A percentile compares a stretch with the other conserved stretches of the same genome.
phyloP scores from a whole-genome alignment of 768 basidiomycete species.

The Piloderma croceum region DNA sequence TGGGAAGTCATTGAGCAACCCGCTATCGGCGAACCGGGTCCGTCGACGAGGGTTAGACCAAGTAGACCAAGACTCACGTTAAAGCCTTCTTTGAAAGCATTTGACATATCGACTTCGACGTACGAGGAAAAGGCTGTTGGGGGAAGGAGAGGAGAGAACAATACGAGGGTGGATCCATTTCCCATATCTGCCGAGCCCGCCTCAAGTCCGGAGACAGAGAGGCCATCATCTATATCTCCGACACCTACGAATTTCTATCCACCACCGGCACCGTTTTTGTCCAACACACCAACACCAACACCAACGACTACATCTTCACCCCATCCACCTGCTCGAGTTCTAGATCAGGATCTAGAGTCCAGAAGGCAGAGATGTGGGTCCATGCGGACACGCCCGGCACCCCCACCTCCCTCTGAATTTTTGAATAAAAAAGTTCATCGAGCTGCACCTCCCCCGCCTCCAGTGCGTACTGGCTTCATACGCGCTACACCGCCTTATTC shows the following conservation, averaged over 20 bases:
- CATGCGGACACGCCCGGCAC: conserved; percentile 23
- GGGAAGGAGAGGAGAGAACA: too few species aligned
- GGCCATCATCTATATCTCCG: too few species aligned
- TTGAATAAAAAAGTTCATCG: conserved; percentile 21
- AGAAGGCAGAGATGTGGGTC: conserved; percentile 14
- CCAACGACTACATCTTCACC: conserved; percentile 4
- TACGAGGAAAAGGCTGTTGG: too few species aligned
- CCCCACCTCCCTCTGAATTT: conserved; percentile 19
- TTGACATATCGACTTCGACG: too few species aligned
- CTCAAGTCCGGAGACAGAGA: too few species aligned
- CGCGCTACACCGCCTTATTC: conserved; percentile 6
- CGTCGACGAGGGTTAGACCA: conserved; percentile 1
- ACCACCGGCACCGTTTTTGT: conserved; percentile 7
- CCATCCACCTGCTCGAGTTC: conserved; percentile 2
- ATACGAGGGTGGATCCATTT: too few species aligned
- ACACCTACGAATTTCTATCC: conserved; percentile 21
- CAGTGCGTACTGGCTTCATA: not conserved
- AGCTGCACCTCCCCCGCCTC: conserved; percentile 2
- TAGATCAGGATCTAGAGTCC: conserved; percentile 8
- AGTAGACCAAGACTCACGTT: conserved; percentile 2
- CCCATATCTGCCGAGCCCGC: too few species aligned
- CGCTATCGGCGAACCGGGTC: not conserved
- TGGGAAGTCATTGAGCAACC: conserved; percentile 41
- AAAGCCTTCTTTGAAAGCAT: too few species aligned
- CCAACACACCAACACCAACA: conserved; percentile 11